Base-by-base conservation (phyloP, 257 asterid genomes). In the Solanum megistacrolobum region DNA sequence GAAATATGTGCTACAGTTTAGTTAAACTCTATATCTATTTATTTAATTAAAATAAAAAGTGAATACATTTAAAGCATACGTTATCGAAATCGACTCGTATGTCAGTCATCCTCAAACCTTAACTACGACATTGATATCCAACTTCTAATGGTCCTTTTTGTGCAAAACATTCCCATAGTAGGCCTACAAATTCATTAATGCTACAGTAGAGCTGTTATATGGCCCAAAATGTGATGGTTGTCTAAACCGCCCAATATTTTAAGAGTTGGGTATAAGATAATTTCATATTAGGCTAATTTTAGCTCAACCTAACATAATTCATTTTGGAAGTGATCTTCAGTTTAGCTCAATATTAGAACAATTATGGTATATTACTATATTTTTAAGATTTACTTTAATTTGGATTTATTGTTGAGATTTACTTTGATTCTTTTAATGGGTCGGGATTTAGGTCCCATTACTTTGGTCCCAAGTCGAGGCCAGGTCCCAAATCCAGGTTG, bases 101-200 rank as follows among this genome's bases (percentile, higher is more conserved):
- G 35, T 48, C 41, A 81, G 11, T 81, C 83, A 55, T 20, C 73
- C 34, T 86, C 69, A 74, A 86, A 69, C n/a, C 88, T 48, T 86
- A 27, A 86, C 43, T 73, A 46, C 25, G 84, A 86, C 32, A 60
- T 32, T 72, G 88, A 86, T 23, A 72, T 86, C 84, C 88, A 86
- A 86, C 84, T 23, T 48, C 84, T 48, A 43, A n/a, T 86, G 88
- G 84, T 86, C 88, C 88, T n/a, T 68, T 11, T 46, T 13, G 38
- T 29, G 35, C 68, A 81, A 86, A 78, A 86, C 88, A 86, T 86
- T 86, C 88, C 84, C 52, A 86, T 86, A 31, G 36, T 72, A 46
- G 52, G 21, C 69, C 85, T 29, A 81, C 69, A 81, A 48, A 5
- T 81, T 29, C 69, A 81, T 81, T 46, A 81, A 46, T 46, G 85